Base-by-base conservation (phyloP, 192 early-diverging fungal genomes). In the Gaertneriomyces sp. region DNA sequence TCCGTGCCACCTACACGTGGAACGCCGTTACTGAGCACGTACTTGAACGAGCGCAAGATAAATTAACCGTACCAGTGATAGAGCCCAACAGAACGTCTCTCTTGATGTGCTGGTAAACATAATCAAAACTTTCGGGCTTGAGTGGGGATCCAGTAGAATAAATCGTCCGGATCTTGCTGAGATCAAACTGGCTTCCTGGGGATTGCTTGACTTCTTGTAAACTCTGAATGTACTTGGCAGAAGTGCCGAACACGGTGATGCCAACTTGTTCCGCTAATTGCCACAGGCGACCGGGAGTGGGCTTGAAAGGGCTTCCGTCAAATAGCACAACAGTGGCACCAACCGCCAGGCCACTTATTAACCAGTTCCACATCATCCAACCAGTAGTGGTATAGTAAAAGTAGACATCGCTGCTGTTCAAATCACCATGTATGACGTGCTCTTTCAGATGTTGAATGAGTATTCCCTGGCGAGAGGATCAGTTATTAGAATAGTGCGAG, bases 361-460 rank as follows among this genome's bases (percentile, higher is more conserved):
- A 85, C 96, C 96, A 98, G 76, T 98, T 97, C 94, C 94, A 98
- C 96, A 98, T 98, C 96, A 98, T 98, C 91, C 92, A 94, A 4
- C 91, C 92, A 4, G 90, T 94, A 11, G 78, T 80, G 11, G 78
- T 69, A 62, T 80, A 83, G 69, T 97, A 94, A 69, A 98, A 90
- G 61, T 91, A 76, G 1, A 92, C 85, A 71, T 96, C 94, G n/a
- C 82, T 71, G 6, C 79, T 64, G 0, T 70, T 77, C 60, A 97
- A 69, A 58, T 89, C 82, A 20, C 91, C 91, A 50, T 96, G 91
- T 50, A 97, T 86, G 19, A 89, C 76, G 73, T 95, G 94, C 63
- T 98, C 96, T 75, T 96, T 98, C 64, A 90, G 84, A 59, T 94
- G 90, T 74, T 98, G 94, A 54, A 98, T 79, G 6, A 98, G 71